phyloP scores from a whole-genome alignment of 1,284 basidiomycete species.

The Ustilago tritici region DNA sequence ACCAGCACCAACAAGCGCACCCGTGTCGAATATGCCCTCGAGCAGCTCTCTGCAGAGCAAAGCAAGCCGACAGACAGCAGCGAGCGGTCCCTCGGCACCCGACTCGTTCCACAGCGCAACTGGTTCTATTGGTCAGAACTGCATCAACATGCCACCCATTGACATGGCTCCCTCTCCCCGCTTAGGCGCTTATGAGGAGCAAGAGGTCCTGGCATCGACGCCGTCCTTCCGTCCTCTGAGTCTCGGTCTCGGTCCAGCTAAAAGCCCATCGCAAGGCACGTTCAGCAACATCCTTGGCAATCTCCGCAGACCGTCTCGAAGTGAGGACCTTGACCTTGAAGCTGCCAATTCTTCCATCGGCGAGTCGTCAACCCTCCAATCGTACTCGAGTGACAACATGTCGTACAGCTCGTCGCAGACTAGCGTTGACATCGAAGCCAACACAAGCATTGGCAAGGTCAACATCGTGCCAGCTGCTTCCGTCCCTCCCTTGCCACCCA shows the following conservation, averaged over 20 bases:
- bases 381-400: conserved; percentile 39
- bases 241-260: conserved; percentile 40
- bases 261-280: conserved; percentile 39
- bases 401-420: conserved; percentile 51
- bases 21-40: conserved; percentile 38
- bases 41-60: conserved; percentile 42
- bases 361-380: conserved; percentile 22
- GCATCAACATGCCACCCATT: conserved; percentile 33
- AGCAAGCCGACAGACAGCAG: conserved; percentile 24
- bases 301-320: conserved; percentile 23
- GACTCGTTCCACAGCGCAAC: conserved; percentile 44
- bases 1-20: conserved; percentile 28
- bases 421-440: conserved; percentile 39
- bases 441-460: conserved; percentile 52
- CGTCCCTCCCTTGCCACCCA: conserved; percentile 39
- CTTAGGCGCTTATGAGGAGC: conserved; percentile 8
- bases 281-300: conserved; percentile 39
- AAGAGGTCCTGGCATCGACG: conserved; percentile 7
- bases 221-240: conserved; percentile 44
- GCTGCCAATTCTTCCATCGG: conserved; percentile 24
- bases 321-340: conserved; percentile 35
- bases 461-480: conserved; percentile 44
- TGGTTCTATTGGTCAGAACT: conserved; percentile 34
- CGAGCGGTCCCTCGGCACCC: conserved; percentile 9
- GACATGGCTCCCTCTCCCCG: conserved; percentile 14